Percentiles rank a stretch among this genome's conserved stretches.
phyloP scores from a whole-genome alignment of 2,329 filamentous ascomycete species.

The Claviceps sp. region DNA sequence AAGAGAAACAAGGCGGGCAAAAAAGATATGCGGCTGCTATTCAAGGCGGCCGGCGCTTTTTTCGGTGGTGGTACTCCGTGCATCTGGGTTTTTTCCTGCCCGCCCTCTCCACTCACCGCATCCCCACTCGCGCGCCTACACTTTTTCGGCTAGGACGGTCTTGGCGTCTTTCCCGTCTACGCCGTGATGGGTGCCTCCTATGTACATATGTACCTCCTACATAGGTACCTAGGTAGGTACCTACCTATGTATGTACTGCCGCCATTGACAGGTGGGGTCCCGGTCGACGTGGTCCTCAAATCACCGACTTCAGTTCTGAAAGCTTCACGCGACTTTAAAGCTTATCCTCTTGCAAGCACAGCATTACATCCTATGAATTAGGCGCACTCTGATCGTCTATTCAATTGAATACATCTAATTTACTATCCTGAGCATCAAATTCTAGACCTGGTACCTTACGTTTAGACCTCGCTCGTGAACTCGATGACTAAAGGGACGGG shows the following conservation, averaged over 20 bases:
- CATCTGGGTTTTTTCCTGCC: neutral
- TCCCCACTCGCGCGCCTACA: neutral
- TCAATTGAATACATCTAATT: too few relatives aligned
- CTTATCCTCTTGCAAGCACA: too few relatives aligned
- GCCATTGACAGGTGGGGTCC: neutral
- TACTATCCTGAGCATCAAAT: neutral
- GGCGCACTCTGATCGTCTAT: too few relatives aligned
- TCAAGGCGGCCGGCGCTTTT: constrained; percentile 8
- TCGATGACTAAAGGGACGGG: neutral
- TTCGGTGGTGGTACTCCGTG: neutral
- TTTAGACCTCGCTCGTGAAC: too few relatives aligned
- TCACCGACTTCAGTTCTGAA: too few relatives aligned
- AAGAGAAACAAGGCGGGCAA: neutral
- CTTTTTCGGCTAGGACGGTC: neutral
- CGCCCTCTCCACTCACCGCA: neutral
- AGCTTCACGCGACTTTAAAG: too few relatives aligned
- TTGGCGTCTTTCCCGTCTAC: too few relatives aligned
- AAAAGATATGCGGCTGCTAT: neutral
- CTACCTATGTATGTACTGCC: too few relatives aligned
- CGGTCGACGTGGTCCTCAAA: neutral
- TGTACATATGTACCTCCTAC: too few relatives aligned
- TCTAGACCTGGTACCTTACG: neutral
- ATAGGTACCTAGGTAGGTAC: too few relatives aligned
- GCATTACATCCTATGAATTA: too few relatives aligned
- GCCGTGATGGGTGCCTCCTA: too few relatives aligned